These are phyloP conservation scores for Tolypocladium ovalisporum DNA, from an alignment of 2,329 filamentous ascomycete species.

Conservation along the genomic window DNA sequence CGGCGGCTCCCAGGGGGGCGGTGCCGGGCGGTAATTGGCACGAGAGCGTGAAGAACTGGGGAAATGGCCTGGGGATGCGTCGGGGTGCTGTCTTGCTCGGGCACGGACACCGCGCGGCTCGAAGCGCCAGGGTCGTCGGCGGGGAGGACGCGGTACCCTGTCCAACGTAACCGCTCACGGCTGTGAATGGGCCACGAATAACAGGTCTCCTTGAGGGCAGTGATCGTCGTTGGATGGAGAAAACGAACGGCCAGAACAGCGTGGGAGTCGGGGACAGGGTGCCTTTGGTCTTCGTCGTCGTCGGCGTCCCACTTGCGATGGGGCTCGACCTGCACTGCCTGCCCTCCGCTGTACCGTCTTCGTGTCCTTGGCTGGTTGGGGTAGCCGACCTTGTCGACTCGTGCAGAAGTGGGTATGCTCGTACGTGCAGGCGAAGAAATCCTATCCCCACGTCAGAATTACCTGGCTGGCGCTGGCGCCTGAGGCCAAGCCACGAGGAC, in stretches of 20 bases:
- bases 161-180: background rate
- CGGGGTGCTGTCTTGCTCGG: background rate
- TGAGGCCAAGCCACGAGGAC: background rate
- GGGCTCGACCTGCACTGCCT: background rate
- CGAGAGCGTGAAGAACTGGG: background rate
- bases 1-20: background rate
- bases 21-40: background rate
- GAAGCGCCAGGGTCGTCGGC: background rate
- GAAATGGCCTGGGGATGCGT: background rate
- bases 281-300: background rate
- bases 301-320: background rate
- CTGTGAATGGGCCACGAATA: background rate
- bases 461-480: background rate
- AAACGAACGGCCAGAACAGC: background rate
- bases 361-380: background rate
- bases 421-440: background rate
- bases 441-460: background rate
- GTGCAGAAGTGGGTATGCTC: background rate
- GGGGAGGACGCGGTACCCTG: no score
- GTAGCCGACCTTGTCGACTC: background rate
- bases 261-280: background rate
- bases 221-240: background rate
- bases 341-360: background rate
- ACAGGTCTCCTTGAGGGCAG: background rate
- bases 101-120: background rate